These are phyloP conservation scores for Phanerochaete carnosa DNA, from an alignment of 768 basidiomycete genomes.

Conservation along the genomic window DNA sequence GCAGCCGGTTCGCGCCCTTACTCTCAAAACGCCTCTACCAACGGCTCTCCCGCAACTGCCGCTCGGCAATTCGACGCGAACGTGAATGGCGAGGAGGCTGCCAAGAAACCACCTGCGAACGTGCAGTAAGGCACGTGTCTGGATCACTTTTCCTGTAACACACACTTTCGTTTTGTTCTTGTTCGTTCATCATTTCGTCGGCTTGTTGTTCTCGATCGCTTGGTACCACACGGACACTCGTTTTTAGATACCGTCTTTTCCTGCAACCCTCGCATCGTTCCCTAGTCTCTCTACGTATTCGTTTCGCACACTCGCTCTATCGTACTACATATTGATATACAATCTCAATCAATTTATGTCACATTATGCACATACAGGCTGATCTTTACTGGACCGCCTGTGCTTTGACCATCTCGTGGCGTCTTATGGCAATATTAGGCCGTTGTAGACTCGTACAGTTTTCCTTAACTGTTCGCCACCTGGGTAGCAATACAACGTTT, in stretches of 20 bases:
- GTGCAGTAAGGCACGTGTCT: neutral
- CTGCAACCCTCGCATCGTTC: neutral
- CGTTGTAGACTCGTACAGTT: no score
- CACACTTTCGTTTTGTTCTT: neutral
- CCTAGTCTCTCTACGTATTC: neutral
- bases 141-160: neutral
- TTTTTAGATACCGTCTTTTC: conserved; percentile 1
- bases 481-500: no score
- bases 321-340: neutral
- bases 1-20: conserved; percentile 2
- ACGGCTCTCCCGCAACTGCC: conserved; percentile 15
- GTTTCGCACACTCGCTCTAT: neutral
- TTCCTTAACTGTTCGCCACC: no score
- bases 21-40: conserved; percentile 21
- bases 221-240: conserved; percentile 3
- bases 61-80: neutral
- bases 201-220: conserved; percentile 1
- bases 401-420: no score
- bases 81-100: neutral
- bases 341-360: neutral
- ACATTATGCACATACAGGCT: neutral
- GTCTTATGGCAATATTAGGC: no score
- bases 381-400: no score
- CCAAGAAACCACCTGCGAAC: neutral
- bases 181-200: neutral